Evolutionary conservation across 441 rosid species (phyloP), one percentile per base, ranked within the genome.

Genomic region (Aquilaria agallochum): DNA sequence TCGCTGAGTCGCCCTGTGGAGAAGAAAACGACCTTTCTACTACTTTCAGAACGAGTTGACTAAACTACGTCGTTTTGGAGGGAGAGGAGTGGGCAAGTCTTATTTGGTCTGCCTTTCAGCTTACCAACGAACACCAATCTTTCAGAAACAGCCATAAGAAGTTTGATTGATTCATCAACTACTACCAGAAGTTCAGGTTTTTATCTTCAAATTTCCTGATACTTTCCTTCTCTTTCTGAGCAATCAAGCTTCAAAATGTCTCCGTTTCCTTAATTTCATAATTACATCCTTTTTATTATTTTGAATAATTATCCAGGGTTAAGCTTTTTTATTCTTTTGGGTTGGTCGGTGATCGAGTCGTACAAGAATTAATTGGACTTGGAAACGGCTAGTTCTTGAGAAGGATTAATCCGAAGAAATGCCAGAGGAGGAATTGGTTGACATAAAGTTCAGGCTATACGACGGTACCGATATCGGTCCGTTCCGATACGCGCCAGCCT

Each of bases 401-500:
- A 8, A 62, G 65, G 62, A 68, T 49, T 65, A 77, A 67, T 66
- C 65, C 70, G 70, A 73, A 58, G 78, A 83, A 73, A 89, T 87
- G 98, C 80, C 89, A 83, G 98, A 87, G 74, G 98, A 86, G 71
- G 95, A 84, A 50, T 79, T 84, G 64, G 72, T 87, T 59, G 96
- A 89, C 80, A 80, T 92, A 66, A 87, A 87, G 72, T 92, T 92
- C 80, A 83, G 96, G 82, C 74, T 92, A 53, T 89, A 79, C 68
- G 98, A 92, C 71, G 98, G 98, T 51, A 89, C 98, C 45, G 98
- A 92, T 62, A 81, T 92, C 80, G 98, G 98, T 9, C 98, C 98
- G 2, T 87, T 92, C 73, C 81, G 87, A 55, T 92, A 86, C 85
- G 83, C 96, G 3, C 57, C 92, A 10, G 80, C 95, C 0, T 92